phyloP scores from a whole-genome alignment of 768 basidiomycete genomes.

The Russula lepida region DNA sequence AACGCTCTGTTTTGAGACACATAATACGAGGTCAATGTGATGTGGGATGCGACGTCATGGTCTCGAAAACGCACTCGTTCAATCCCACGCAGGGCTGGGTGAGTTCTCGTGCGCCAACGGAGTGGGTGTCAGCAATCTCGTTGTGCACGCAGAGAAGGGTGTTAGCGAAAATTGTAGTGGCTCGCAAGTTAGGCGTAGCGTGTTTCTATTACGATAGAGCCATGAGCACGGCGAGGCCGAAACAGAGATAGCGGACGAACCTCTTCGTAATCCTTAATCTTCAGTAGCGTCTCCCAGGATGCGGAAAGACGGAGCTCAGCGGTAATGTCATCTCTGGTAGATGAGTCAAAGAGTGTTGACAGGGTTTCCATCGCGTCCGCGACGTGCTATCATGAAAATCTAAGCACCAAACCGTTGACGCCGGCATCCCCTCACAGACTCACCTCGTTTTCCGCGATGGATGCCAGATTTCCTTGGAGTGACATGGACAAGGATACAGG shows the following conservation, averaged over 20 bases:
- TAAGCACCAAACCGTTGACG: background rate
- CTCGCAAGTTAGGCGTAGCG: background rate
- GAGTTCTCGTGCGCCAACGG: background rate
- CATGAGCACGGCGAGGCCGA: background rate
- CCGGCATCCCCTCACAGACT: background rate
- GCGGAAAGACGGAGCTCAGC: background rate
- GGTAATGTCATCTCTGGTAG: background rate
- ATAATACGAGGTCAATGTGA: background rate
- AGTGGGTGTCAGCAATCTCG: background rate
- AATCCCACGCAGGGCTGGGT: background rate
- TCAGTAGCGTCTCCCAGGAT: slow-evolving; percentile 4
- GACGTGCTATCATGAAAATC: background rate
- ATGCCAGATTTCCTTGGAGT: background rate
- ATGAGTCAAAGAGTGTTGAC: background rate
- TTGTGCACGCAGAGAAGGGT: slow-evolving; percentile 8
- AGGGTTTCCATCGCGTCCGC: background rate
- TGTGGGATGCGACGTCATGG: background rate
- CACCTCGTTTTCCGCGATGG: background rate
- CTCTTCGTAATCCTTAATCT: slow-evolving; percentile 4
- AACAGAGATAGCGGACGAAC: background rate
- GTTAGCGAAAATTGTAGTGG: background rate
- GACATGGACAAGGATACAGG: background rate
- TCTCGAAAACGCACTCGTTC: background rate
- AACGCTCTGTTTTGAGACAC: background rate
- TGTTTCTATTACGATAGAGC: background rate